Evolutionary conservation across 2,329 filamentous ascomycete species (phyloP).

Genomic region (Ophiostoma montium): DNA sequence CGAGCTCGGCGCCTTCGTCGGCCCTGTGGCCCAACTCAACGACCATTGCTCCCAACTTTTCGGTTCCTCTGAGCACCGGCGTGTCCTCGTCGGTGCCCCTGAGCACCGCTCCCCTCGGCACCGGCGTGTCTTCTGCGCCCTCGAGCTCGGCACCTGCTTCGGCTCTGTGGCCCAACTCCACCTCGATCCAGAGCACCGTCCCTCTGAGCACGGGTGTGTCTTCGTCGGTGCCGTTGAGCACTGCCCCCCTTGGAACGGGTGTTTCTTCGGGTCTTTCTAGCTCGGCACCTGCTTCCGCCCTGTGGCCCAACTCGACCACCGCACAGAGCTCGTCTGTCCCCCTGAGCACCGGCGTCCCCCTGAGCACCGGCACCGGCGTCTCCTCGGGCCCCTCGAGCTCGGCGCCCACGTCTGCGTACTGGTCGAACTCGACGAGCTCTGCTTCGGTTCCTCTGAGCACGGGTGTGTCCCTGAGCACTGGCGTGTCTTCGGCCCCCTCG

Average conservation of each 20-base stretch:
- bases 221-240: background rate
- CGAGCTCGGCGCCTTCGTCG: background rate
- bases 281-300: background rate
- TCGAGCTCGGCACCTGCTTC: background rate
- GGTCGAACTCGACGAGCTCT: background rate
- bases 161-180: background rate
- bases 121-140: background rate
- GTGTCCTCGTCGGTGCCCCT: background rate
- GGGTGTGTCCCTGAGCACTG: background rate
- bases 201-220: background rate
- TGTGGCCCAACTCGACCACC: background rate
- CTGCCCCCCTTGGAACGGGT: background rate
- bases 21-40: no score
- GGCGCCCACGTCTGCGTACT: background rate
- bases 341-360: background rate
- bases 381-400: background rate
- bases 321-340: background rate
- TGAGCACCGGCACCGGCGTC: background rate
- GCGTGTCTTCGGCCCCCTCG: background rate
- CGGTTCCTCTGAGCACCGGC: background rate
- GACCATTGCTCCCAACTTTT: no score
- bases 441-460: no score
- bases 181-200: background rate
- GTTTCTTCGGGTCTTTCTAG: background rate
- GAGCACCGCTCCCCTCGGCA: no score